phyloP scores from a whole-genome alignment of 495 filamentous ascomycete species.

The Neurospora sp. region DNA sequence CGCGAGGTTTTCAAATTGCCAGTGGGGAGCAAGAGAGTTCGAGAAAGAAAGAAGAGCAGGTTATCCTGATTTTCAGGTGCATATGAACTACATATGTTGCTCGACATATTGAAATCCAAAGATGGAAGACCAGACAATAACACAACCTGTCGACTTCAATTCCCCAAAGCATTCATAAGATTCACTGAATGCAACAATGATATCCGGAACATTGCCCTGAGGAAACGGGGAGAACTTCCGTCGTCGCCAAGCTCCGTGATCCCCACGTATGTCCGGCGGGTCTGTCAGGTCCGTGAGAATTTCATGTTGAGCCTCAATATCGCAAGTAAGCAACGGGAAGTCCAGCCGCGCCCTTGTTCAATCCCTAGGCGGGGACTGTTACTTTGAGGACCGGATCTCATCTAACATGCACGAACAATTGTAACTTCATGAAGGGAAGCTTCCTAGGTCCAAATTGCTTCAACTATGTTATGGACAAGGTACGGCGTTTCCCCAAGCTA shows the following conservation, averaged over 20 bases:
- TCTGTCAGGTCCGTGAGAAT: background rate
- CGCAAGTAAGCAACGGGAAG: background rate
- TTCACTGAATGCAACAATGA: background rate
- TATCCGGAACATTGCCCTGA: background rate
- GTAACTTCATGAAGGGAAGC: slow-evolving; percentile 3
- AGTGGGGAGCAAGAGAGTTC: background rate
- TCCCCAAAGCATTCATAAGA: background rate
- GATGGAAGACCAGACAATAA: background rate
- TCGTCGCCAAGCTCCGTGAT: background rate
- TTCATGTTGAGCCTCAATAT: background rate
- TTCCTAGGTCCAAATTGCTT: background rate
- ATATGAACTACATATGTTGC: background rate
- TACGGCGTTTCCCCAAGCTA: background rate
- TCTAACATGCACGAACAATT: slow-evolving; percentile 16
- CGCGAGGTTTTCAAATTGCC: background rate
- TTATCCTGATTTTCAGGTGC: background rate
- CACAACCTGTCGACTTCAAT: background rate
- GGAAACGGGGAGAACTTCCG: background rate
- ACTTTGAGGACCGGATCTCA: background rate
- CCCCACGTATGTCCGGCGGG: background rate
- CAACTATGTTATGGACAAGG: background rate
- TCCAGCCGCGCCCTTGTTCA: background rate
- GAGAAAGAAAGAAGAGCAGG: background rate
- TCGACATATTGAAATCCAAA: background rate
- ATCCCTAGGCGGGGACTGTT: background rate